Conservation (phyloP, 2,329 filamentous ascomycete genomes). For the Podosphaera fusca region DNA sequence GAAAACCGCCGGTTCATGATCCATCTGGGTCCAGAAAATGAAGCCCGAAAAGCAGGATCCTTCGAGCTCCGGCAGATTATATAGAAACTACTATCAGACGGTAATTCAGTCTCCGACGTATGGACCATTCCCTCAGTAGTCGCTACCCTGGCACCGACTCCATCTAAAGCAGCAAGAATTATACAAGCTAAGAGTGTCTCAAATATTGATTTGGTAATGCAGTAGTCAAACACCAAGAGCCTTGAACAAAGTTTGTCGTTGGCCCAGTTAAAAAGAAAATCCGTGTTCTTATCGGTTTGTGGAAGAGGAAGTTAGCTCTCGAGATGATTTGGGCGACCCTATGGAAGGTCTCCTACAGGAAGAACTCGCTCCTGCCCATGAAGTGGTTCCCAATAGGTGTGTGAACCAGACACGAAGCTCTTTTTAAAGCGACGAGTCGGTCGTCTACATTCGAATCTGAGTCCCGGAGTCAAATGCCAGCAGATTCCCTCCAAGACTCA, state of each 20-base stretch:
- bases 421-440: background rate
- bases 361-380: background rate
- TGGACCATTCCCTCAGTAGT: background rate
- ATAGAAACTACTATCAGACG: background rate
- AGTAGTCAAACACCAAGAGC: background rate
- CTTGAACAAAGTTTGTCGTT: background rate
- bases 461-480: background rate
- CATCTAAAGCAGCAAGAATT: background rate
- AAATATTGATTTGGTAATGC: background rate
- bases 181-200: background rate
- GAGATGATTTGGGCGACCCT: background rate
- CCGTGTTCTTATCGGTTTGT: background rate
- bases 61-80: background rate
- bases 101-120: background rate
- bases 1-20: background rate
- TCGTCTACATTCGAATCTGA: background rate
- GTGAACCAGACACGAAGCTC: background rate
- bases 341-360: background rate
- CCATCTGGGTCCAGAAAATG: background rate
- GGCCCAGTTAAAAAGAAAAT: background rate
- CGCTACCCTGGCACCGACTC: background rate
- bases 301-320: background rate
- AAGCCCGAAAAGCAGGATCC: background rate
- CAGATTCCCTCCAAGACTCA: background rate
- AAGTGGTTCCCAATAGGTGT: background rate